Base-by-base conservation (phyloP, 1,284 basidiomycete genomes). In the Cutaneotrichosporon daszewskae region DNA sequence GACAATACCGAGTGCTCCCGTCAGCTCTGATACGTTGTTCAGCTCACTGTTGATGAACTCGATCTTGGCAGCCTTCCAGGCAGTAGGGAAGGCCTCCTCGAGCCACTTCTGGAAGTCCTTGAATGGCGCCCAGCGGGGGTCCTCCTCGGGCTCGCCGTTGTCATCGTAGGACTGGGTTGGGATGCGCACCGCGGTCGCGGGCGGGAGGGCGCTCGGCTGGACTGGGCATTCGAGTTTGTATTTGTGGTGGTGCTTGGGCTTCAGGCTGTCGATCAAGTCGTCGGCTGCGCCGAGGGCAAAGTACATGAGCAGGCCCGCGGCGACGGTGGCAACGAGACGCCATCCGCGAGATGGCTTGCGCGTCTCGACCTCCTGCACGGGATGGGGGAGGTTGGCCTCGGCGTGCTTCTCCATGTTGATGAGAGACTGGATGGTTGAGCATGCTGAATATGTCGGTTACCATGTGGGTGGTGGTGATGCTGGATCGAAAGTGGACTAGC, bases 41-140 rank as follows among this genome's bases (percentile, higher is more conserved):
- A 13, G 51, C 61, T 34, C 35, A 65, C 63, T 60, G 54, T 76
- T 75, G 52, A 77, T 66, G 25, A 66, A 62, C 43, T 70, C 70
- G 27, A 71, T 51, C n/a, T 62, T 59, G 22, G 59, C 65, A 18
- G 40, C 54, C 4, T 25, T 14, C 36, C 45, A 46, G 54, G 60
- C 68, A 3, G 59, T 48, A 2, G 68, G 66, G 51, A 67, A 72
- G 6, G 62, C 57, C 8, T 45, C 40, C 19, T 55, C 46, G n/a
- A 72, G 52, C 61, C 60, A 72, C 4, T 51, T 41, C 22, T 69
- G 61, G 46, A 71, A 72, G n/a, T 62, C 53, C 35, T 62, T 56
- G 52, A 72, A 72, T 3, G 66, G 64, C 22, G 37, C 52, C 70
- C 70, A 72, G 25, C 70, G 59, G 4, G 52, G 51, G 47, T 72